These are phyloP conservation scores for Pouteria glomerata DNA, from an alignment of 148 eudicot genomes.

Conservation along the genomic window DNA sequence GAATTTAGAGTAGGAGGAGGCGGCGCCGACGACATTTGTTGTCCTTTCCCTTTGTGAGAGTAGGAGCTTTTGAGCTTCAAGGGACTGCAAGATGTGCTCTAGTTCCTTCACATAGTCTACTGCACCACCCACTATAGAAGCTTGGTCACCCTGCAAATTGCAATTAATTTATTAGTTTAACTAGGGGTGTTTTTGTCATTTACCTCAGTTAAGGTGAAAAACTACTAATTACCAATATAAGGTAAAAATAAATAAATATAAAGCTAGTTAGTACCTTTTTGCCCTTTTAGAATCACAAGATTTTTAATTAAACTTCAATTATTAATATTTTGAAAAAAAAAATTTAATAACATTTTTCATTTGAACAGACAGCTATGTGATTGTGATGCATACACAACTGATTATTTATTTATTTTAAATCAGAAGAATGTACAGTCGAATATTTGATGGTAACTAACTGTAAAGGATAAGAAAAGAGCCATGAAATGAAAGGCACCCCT, in stretches of 20 bases:
- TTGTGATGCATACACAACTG: background rate
- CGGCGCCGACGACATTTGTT: background rate
- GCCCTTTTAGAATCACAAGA: too few species aligned
- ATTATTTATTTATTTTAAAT: too few species aligned
- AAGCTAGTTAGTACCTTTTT: too few species aligned
- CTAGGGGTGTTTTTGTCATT: too few species aligned
- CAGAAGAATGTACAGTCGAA: background rate
- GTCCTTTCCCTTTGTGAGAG: conserved; percentile 17
- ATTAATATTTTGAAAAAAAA: too few species aligned
- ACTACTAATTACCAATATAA: too few species aligned
- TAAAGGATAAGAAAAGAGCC: too few species aligned
- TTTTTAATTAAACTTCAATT: too few species aligned
- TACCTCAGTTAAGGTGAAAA: too few species aligned
- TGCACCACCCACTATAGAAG: conserved; percentile 96
- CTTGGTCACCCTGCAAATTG: conserved; percentile 95
- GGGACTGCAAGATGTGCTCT: conserved; percentile 64
- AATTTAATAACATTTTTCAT: too few species aligned
- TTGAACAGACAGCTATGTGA: background rate
- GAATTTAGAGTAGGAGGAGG: conserved; percentile 7
- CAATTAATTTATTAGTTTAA: too few species aligned
- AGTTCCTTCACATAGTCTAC: conserved; percentile 85
- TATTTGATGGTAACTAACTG: background rate
- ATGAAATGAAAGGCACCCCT: background rate
- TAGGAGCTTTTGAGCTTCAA: conserved; percentile 60
- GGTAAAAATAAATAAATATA: too few species aligned